Evolutionary conservation across 768 basidiomycete genomes (phyloP).

Genomic region (Naganishia vishniacii): DNA sequence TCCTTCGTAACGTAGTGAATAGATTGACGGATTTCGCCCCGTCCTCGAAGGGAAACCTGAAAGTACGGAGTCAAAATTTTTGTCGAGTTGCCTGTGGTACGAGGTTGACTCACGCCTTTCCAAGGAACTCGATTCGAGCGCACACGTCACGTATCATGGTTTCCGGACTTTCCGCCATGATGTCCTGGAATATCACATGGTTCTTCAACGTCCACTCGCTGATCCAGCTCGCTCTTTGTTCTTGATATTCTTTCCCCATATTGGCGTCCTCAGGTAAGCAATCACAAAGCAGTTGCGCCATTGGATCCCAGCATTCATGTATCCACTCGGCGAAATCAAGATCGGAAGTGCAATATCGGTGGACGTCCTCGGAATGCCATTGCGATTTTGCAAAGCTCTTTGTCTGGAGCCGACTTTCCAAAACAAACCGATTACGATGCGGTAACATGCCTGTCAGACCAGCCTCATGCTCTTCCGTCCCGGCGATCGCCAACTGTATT

Average conservation of each 20-base stretch:
- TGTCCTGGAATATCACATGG: background rate
- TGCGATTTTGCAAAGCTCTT: background rate
- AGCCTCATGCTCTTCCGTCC: background rate
- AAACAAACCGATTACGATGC: too few species aligned
- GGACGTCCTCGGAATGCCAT: conserved; percentile 7
- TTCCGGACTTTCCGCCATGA: background rate
- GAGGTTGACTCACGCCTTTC: background rate
- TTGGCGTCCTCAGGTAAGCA: conserved; percentile 5
- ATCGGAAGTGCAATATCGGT: background rate
- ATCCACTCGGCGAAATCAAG: background rate
- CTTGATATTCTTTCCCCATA: background rate
- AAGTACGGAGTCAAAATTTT: background rate
- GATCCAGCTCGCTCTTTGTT: background rate
- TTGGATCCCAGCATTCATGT: conserved; percentile 1
- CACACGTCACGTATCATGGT: background rate
- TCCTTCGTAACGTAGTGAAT: background rate
- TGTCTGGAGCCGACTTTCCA: too few species aligned
- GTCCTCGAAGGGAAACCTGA: background rate
- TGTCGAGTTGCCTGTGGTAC: background rate
- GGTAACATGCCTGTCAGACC: background rate
- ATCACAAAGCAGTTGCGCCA: background rate
- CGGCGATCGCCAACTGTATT: background rate
- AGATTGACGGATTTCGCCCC: background rate
- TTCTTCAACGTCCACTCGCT: conserved; percentile 8
- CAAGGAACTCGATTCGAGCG: background rate